These are phyloP conservation scores for Aegilops umbellulata DNA, from an alignment of 176 grass and related monocot genomes.

Conservation along the genomic window DNA sequence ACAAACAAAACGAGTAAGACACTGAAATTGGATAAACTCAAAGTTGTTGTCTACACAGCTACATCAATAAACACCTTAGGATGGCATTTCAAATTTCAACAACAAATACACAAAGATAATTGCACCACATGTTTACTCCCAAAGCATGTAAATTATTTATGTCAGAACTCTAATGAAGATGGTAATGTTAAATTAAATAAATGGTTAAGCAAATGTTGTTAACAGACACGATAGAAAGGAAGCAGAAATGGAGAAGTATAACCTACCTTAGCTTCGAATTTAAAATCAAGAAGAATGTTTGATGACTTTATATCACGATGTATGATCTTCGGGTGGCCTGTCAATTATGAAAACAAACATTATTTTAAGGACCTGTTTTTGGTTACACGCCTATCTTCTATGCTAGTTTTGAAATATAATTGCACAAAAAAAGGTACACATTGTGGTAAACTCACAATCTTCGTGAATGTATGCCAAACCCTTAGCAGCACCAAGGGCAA, in stretches of 20 bases:
- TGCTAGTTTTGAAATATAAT: background rate
- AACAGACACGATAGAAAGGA: background rate
- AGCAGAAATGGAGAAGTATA: background rate
- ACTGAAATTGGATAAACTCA: background rate
- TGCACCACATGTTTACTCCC: background rate
- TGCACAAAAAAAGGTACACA: background rate
- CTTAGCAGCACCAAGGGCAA: slow-evolving; percentile 81
- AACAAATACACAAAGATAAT: background rate
- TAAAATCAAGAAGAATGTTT: slow-evolving; percentile 84
- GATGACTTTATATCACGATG: slow-evolving; percentile 76
- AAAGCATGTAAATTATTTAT: background rate
- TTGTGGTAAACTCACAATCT: slow-evolving; percentile 67
- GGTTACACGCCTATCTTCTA: background rate
- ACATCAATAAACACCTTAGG: background rate
- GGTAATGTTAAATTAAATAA: slow-evolving; percentile 6
- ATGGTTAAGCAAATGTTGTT: background rate
- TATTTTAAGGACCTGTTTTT: background rate
- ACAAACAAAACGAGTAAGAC: background rate
- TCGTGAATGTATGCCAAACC: slow-evolving; percentile 84
- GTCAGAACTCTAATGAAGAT: background rate
- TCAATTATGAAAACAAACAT: slow-evolving; percentile 23
- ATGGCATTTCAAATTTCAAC: background rate
- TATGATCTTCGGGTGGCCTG: slow-evolving; percentile 83
- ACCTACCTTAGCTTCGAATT: slow-evolving; percentile 73
- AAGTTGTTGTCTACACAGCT: background rate